Conservation (phyloP, 768 basidiomycete genomes). For the Macrolepiota fuliginosa region DNA sequence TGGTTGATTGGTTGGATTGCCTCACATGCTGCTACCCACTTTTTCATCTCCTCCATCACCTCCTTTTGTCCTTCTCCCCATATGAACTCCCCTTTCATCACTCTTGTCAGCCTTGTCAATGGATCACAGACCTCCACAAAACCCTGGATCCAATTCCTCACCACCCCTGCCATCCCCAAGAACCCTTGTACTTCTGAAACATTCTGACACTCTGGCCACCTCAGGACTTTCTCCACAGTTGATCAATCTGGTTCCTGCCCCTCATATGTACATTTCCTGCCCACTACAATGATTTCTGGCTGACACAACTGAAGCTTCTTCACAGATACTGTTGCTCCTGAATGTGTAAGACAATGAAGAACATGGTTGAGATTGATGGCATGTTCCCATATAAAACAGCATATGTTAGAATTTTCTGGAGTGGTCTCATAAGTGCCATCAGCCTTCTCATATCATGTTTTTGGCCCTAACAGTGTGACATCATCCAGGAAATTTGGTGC, state of each 20-base stretch:
- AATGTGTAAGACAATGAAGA: slow-evolving; percentile 26
- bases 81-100: slow-evolving; percentile 24
- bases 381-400: slow-evolving; percentile 39
- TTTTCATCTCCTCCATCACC: slow-evolving; percentile 24
- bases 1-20: slow-evolving; percentile 27
- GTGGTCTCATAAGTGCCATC: slow-evolving; percentile 21
- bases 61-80: slow-evolving; percentile 24
- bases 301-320: slow-evolving; percentile 28
- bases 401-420: slow-evolving; percentile 24
- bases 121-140: slow-evolving; percentile 21
- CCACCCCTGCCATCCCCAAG: slow-evolving; percentile 24
- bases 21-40: slow-evolving; percentile 16
- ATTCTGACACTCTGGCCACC: slow-evolving; percentile 23
- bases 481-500: slow-evolving; percentile 30
- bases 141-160: slow-evolving; percentile 24
- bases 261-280: slow-evolving; percentile 24
- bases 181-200: slow-evolving; percentile 25
- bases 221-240: slow-evolving; percentile 17
- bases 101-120: slow-evolving; percentile 17
- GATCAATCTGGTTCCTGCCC: slow-evolving; percentile 25
- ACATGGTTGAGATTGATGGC: slow-evolving; percentile 27
- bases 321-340: slow-evolving; percentile 31
- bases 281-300: slow-evolving; percentile 19
- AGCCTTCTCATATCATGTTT: slow-evolving; percentile 24
- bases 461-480: slow-evolving; percentile 28